A percentile compares a stretch with the other conserved stretches of the same genome.
Conservation (phyloP, 2,329 filamentous ascomycete species). For the Lasiodiplodia gonubiensis region DNA sequence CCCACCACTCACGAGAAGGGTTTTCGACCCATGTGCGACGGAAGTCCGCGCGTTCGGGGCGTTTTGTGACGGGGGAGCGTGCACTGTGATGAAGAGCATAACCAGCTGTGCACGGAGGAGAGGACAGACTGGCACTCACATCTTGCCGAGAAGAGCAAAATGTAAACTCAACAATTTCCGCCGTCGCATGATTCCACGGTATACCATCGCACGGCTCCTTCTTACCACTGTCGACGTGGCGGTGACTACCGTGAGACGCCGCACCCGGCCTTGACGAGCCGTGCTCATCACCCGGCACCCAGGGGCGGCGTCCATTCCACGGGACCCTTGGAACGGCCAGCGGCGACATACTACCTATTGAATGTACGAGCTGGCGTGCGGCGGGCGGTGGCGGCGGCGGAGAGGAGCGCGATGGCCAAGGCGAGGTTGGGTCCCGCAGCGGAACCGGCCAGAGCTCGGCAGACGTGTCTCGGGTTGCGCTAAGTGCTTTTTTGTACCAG, state of each 20-base stretch:
- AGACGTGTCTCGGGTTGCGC: constrained; percentile 19
- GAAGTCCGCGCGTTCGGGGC: constrained; percentile 25
- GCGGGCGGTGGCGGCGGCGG: constrained; percentile 17
- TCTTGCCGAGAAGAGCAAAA: constrained; percentile 27
- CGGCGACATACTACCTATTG: not conserved
- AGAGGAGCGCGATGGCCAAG: constrained; percentile 11
- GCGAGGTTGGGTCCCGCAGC: constrained; percentile 17
- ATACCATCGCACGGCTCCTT: constrained; percentile 27
- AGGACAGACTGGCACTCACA: constrained; percentile 18
- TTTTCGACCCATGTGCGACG: constrained; percentile 22
- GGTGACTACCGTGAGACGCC: not conserved
- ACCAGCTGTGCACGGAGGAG: constrained; percentile 12
- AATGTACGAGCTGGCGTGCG: not conserved
- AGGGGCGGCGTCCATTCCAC: not conserved
- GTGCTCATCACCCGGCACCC: not conserved
- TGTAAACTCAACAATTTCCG: constrained; percentile 28
- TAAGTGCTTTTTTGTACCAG: not conserved
- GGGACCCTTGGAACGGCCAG: not conserved
- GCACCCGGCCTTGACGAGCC: constrained; percentile 2
- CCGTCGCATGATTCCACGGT: constrained; percentile 21
- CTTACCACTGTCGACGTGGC: constrained; percentile 12
- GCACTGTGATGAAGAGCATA: constrained; percentile 25
- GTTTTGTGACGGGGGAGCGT: constrained; percentile 25
- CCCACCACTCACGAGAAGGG: constrained; percentile 18
- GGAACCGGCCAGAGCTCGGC: constrained; percentile 13